Base-by-base conservation (phyloP, 768 basidiomycete genomes). In the Lanmaoa rubissima region DNA sequence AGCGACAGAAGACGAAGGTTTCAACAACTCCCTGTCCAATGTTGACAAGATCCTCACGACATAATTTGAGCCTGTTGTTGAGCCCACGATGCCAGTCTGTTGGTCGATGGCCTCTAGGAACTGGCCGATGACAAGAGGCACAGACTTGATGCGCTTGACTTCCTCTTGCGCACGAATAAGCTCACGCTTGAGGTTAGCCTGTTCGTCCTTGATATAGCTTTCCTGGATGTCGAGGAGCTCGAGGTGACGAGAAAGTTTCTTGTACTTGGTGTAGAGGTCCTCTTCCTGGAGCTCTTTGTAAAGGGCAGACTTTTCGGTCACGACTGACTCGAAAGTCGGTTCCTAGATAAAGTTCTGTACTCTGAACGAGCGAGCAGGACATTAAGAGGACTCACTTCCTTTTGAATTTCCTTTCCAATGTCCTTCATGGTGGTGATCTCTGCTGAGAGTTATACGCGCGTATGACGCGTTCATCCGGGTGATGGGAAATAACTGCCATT, bases 41-140 rank as follows among this genome's bases (percentile, higher is more conserved):
- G 97, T 99, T 3, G 93, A 95, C 31, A 99, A 81, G 54, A 99
- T 98, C 59, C 97, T 86, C 65, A 98, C 96, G 50, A 99, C 94
- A 69, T 98, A 98, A 75, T 98, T 99, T 14, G 91, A 94, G 12
- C 97, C 97, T 4, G 97, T 98, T 0, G 97, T 99, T 14, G 92
- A 94, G 47, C 95, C 96, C 19, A 98, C 97, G 62, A 99, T 99
- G 59, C 89, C 94, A 16, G 96, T 94, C 65, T 89, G 86, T 72
- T 98, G 92, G 79, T 99, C 97, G 71, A 99, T 98, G 50, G 97
- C 90, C 76, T 99, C 97, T 36, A 98, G 84, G 78, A 99, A 99
- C 74, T 99, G 97, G 54, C 97, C 97, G 67, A 99, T 99, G 69
- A 99, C 97, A 16, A 99, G 86, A 0, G 97, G 97, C 7, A 99